These are phyloP conservation scores for Cydonia oblonga DNA, from an alignment of 331 rosid species.

Conservation along the genomic window DNA sequence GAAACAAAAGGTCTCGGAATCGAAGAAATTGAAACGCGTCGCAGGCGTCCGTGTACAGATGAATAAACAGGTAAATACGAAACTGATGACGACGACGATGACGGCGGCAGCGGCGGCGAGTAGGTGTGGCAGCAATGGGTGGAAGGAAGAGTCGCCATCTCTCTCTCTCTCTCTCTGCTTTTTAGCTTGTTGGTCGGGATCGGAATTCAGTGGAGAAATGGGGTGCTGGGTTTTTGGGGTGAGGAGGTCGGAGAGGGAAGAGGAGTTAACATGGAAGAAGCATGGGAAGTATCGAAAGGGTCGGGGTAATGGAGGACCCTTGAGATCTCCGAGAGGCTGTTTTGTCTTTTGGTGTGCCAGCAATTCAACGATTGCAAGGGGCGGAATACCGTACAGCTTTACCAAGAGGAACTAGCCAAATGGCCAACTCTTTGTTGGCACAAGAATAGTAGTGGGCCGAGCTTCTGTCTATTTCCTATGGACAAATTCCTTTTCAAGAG, in stretches of 20 bases:
- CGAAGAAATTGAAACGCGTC: constrained; percentile 17
- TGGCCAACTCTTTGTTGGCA: neutral
- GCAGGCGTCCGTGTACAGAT: constrained; percentile 10
- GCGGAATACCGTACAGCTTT: neutral
- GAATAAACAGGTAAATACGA: constrained; percentile 1
- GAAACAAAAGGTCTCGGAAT: constrained; percentile 23
- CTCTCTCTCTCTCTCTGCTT: neutral
- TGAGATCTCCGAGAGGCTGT: constrained; percentile 72
- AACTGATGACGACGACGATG: neutral
- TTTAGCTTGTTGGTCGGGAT: neutral
- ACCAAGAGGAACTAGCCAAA: neutral
- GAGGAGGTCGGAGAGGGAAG: neutral
- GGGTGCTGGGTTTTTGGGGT: neutral
- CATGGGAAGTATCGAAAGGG: constrained; percentile 37
- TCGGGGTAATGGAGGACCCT: constrained; percentile 17
- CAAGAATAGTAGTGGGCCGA: neutral
- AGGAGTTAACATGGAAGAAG: neutral
- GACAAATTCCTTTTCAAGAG: neutral
- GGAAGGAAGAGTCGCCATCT: constrained; percentile 50
- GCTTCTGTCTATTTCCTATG: neutral
- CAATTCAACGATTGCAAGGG: neutral
- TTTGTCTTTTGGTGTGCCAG: constrained; percentile 4
- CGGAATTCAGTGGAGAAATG: neutral
- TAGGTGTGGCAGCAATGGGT: constrained; percentile 30
- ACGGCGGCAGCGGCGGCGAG: constrained; percentile 15